Percentiles rank a stretch among this genome's conserved stretches.
Evolutionary conservation across 208 protist species (phyloP).

Genomic region (Leishmania martiniquensis): DNA sequence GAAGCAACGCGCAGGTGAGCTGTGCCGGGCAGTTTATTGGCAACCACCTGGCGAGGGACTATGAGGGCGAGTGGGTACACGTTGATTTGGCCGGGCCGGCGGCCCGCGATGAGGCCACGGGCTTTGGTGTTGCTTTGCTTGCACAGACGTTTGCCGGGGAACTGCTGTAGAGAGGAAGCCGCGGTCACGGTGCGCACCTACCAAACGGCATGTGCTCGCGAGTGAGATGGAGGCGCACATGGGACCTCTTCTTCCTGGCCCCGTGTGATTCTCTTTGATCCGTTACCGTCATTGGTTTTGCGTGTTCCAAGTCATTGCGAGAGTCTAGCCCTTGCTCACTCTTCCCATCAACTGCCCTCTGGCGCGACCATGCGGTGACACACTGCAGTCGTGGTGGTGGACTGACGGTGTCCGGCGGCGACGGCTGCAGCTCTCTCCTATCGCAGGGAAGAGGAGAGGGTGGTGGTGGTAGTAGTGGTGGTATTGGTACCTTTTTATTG

Average conservation of each 20-base stretch:
- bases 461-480: too few relatives aligned
- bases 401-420: too few relatives aligned
- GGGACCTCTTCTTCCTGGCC: background rate
- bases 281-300: background rate
- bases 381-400: too few relatives aligned
- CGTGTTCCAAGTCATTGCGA: too few relatives aligned
- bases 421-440: too few relatives aligned
- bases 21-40: constrained; percentile 88
- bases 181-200: background rate
- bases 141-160: constrained; percentile 48
- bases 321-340: too few relatives aligned
- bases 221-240: background rate
- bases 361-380: too few relatives aligned
- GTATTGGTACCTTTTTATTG: too few relatives aligned
- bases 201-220: background rate
- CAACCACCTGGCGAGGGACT: constrained; percentile 59
- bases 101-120: constrained; percentile 66
- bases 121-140: constrained; percentile 78
- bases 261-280: too few relatives aligned
- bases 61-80: constrained; percentile 83
- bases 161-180: constrained; percentile 16
- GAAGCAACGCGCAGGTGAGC: constrained; percentile 77
- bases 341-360: too few relatives aligned
- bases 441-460: too few relatives aligned
- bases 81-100: constrained; percentile 84